Percentiles rank a stretch among this genome's conserved stretches.
These are phyloP conservation scores for Schoenoplectus tabernaemontani DNA, from an alignment of 202 grass and related monocot genomes.

Conservation along the genomic window DNA sequence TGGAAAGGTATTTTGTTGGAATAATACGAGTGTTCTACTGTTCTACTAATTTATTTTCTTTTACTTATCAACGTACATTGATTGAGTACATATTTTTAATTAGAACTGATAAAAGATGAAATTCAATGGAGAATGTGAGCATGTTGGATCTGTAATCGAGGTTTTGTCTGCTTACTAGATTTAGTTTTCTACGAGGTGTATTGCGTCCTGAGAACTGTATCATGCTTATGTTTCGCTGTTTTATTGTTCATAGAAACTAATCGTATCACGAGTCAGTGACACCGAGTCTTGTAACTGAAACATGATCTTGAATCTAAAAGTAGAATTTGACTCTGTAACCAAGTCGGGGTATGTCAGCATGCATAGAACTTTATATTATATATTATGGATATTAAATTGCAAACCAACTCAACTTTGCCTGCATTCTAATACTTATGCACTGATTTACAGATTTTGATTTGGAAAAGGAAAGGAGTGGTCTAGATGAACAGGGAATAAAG, in stretches of 20 bases:
- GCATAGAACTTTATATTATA: not conserved
- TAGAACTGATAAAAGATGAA: not conserved
- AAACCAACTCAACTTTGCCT: not conserved
- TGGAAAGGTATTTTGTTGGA: slow-evolving; percentile 66
- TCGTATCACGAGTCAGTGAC: not conserved
- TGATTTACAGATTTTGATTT: slow-evolving; percentile 70
- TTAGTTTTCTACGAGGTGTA: not conserved
- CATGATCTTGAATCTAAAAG: not conserved
- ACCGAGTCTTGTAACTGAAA: not conserved
- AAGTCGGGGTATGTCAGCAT: not conserved
- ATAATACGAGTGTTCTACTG: not conserved
- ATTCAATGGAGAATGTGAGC: not conserved
- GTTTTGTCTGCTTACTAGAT: slow-evolving; percentile 1
- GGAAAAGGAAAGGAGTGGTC: slow-evolving; percentile 91
- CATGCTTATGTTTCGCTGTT: not conserved
- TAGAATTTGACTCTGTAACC: not conserved
- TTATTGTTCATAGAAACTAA: not conserved
- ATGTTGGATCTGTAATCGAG: not conserved
- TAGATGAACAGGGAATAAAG: slow-evolving; percentile 98
- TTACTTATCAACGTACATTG: not conserved
- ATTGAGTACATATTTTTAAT: not conserved
- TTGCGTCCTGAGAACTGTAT: not conserved
- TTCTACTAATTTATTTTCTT: not conserved
- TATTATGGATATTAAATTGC: not conserved
- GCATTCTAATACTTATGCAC: slow-evolving; percentile 21